Base-by-base conservation (phyloP, 140 eudicot genomes). In the Bidens hawaiensis region DNA sequence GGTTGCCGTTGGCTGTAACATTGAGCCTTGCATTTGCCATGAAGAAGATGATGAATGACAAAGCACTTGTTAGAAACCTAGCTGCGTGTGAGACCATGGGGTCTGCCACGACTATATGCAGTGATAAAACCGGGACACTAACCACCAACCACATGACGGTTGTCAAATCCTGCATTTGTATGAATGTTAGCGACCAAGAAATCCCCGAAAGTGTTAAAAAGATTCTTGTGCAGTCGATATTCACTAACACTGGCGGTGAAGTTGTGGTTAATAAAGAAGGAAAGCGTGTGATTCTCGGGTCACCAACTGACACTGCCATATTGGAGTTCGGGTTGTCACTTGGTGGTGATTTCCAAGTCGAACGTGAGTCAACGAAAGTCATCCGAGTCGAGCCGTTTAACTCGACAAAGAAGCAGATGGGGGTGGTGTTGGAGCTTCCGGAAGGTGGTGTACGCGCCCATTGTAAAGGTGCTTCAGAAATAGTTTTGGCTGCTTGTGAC, bases 71-170 rank as follows among this genome's bases (percentile, higher is more conserved):
- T n/a, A 83, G 97, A 0, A 79, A 86, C 70, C 81, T 90, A 11
- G 97, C 97, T 0, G 98, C 98, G 28, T 90, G 98, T 69, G 98
- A 90, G 73, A 90, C 98, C 3, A 90, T 90, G 98, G 98, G 98
- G 8, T 90, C 98, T 6, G 90, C 98, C 27, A 90, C 98, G 7
- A 87, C 85, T 12, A 90, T 87, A 23, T 90, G 98, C 57, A 90
- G 96, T 71, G 98, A 90, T 72, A 90, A 90, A 69, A 90, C 96
- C 0, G 98, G 98, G 19, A 90, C 98, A 0, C 77, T 90, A 1
- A 90, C 98, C 9, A 90, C 98, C 24, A 90, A 90, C 69, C 88
- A 64, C 67, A 90, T 90, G 98, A 90, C 98, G 0, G 96, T 90
- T 12, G 98, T 90, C 73, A 90, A 87, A 75, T 77, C 94, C 0